phyloP scores from a whole-genome alignment of 1,284 basidiomycete species.

The Rhodotorula sp. region DNA sequence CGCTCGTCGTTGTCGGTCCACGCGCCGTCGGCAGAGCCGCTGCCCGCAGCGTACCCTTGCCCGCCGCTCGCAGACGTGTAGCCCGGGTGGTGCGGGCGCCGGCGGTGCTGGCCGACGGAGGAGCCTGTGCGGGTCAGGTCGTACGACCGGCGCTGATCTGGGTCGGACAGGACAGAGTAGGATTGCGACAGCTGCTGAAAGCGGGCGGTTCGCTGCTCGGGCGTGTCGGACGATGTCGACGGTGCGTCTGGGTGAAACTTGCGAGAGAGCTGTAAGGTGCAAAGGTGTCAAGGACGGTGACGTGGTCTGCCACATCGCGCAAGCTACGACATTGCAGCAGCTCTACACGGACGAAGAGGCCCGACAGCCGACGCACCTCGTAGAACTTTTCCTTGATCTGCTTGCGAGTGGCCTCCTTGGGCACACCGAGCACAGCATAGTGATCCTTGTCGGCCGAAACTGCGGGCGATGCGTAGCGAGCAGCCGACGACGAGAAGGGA shows the following conservation, averaged over 20 bases:
- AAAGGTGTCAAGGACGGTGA: background rate
- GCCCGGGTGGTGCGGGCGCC: conserved; percentile 14
- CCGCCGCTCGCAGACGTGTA: conserved; percentile 24
- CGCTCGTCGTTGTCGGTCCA: conserved; percentile 36
- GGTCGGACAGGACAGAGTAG: conserved; percentile 36
- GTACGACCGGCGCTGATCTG: conserved; percentile 27
- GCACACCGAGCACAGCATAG: conserved; percentile 36
- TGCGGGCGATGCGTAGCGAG: background rate
- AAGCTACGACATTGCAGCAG: background rate
- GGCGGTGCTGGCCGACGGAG: conserved; percentile 4
- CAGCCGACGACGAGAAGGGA: conserved; percentile 3
- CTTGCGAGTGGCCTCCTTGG: conserved; percentile 28
- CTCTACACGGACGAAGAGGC: background rate
- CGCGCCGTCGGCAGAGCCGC: background rate
- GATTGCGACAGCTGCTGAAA: conserved; percentile 39
- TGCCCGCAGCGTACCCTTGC: conserved; percentile 12
- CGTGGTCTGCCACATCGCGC: background rate
- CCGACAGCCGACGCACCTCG: conserved; percentile 34
- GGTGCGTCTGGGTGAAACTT: conserved; percentile 44
- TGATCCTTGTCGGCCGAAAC: conserved; percentile 32
- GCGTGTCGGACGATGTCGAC: conserved; percentile 34
- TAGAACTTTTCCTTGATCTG: conserved; percentile 47
- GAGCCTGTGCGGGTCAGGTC: conserved; percentile 19
- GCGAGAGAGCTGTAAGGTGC: conserved; percentile 36
- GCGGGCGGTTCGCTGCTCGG: conserved; percentile 28